Base-by-base conservation (phyloP, 2,329 filamentous ascomycete genomes). In the Claviceps africana region DNA sequence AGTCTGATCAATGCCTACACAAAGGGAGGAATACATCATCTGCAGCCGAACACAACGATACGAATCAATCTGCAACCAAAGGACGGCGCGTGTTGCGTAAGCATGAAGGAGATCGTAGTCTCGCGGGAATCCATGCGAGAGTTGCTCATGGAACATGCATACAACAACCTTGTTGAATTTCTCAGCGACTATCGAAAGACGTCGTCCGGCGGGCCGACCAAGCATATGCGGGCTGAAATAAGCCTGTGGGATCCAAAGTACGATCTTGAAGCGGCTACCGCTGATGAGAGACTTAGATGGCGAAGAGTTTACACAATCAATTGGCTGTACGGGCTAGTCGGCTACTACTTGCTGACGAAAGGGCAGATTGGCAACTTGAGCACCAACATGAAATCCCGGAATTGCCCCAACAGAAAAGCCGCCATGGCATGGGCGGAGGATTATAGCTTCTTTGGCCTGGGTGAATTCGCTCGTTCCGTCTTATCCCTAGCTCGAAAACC, bases 291-390 rank as follows among this genome's bases (percentile, higher is more conserved):
- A 22, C 40, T 72, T 3, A 60, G 64, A 9, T 78, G 74, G 74
- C 71, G 74, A 7, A 69, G 72, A 1, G 56, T 60, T 0, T 77
- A 74, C 51, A 74, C 70, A 2, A 73, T 77, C 54, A 74, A 71
- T 53, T 76, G 72, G 73, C 65, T 78, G 0, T 77, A 76, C 54
- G 72, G 76, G 51, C 56, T 77, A 6, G 70, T 77, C 56, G 76
- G 74, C 49, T 28, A 72, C 4, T 74, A 67, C 51, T 71, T 70
- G 0, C 56, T 4, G 1, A 10, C 17, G 11, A 42, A 30, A 19
- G 21, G 21, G 11, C 3, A 4, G 11, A 28, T 52, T 8, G 31
- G 45, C 10, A 4, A 37, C 13, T 5, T 4, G 4, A 17, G 17
- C 31, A 15, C 17, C 11, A 19, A 6, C 7, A 4, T 17, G 13